Base-by-base conservation (phyloP, 2,329 filamentous ascomycete genomes). In the Penicillium psychrosexuale region DNA sequence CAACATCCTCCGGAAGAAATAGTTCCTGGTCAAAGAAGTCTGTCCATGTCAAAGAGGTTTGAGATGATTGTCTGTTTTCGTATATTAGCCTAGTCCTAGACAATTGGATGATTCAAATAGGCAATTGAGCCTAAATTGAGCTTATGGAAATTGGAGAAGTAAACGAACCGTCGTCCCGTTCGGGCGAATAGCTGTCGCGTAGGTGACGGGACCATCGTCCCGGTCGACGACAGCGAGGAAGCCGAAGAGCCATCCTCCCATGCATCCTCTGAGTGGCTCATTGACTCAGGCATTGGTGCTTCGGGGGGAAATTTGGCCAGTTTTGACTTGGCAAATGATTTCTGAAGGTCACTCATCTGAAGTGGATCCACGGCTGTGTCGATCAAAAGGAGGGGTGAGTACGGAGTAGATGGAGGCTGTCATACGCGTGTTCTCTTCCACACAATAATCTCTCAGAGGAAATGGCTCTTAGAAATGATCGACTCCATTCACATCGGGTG, bases 1-100 rank as follows among this genome's bases (percentile, higher is more conserved):
- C 62, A 33, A 71, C 69, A 27, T 72, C 65, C 40, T 70, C 64
- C 19, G 72, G 67, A 37, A 97, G 80, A 66, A 85, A 91, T 53
- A 97, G 80, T 71, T 97, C 93, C 65, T 91, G 86, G 61, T 91
- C 85, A 75, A 97, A 97, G 77, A 91, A 97, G 36, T 89, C 85
- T 24, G 90, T 91, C 94, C 94, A 99, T 33, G 88, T 83, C 22
- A 90, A 83, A 53, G 86, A 85, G 43, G 88, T 83, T 54, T 85
- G 72, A 31, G 83, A 78, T 30, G 73, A 60, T 34, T 60, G 47
- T 8, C 63, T 63, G 30, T 15, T 53, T 56, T 51, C 57, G 58
- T 28, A 24, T n/a, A 17, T 53, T 50, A 57, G 53, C 40, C 3
- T 33, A 3, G 1, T 50, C 5, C 4, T 1, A 8, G 2, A 12